These are phyloP conservation scores for Sporothrix luriei DNA, from an alignment of 2,329 filamentous ascomycete genomes.

Conservation along the genomic window DNA sequence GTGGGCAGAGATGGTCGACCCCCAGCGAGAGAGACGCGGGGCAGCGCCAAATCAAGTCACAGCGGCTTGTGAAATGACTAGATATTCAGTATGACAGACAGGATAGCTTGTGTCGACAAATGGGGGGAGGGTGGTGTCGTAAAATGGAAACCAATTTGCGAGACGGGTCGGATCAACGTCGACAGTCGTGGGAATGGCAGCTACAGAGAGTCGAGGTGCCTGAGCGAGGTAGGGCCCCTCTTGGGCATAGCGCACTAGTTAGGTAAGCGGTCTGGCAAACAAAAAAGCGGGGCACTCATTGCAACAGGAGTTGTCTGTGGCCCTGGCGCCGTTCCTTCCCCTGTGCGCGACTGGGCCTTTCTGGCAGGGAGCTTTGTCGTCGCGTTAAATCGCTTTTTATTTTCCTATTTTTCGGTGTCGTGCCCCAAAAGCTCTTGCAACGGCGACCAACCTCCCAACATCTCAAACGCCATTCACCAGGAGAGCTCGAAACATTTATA, in stretches of 20 bases:
- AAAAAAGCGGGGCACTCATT: slow-evolving; percentile 12
- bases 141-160: slow-evolving; percentile 4
- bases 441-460: slow-evolving; percentile 21
- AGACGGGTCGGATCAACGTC: slow-evolving; percentile 2
- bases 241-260: slow-evolving; percentile 16
- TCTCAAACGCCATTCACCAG: not conserved
- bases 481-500: not conserved
- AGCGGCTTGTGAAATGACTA: slow-evolving; percentile 4
- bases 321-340: slow-evolving; percentile 12
- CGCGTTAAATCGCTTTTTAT: slow-evolving; percentile 32
- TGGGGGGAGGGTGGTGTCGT: not conserved
- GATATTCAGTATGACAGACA: not conserved
- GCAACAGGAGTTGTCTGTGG: slow-evolving; percentile 1
- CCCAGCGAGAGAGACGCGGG: slow-evolving; percentile 23
- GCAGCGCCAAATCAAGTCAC: slow-evolving; percentile 14
- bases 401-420: slow-evolving; percentile 26
- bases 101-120: not conserved
- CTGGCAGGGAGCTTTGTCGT: slow-evolving; percentile 30
- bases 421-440: slow-evolving; percentile 28
- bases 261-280: slow-evolving; percentile 17
- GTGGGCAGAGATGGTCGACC: slow-evolving; percentile 27
- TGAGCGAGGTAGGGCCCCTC: slow-evolving; percentile 15
- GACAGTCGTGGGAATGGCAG: slow-evolving; percentile 8
- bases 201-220: not conserved
- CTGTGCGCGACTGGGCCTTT: slow-evolving; percentile 13